These are phyloP conservation scores for Coemansia sp. DNA, from an alignment of 192 early-diverging fungal genomes.

Conservation along the genomic window DNA sequence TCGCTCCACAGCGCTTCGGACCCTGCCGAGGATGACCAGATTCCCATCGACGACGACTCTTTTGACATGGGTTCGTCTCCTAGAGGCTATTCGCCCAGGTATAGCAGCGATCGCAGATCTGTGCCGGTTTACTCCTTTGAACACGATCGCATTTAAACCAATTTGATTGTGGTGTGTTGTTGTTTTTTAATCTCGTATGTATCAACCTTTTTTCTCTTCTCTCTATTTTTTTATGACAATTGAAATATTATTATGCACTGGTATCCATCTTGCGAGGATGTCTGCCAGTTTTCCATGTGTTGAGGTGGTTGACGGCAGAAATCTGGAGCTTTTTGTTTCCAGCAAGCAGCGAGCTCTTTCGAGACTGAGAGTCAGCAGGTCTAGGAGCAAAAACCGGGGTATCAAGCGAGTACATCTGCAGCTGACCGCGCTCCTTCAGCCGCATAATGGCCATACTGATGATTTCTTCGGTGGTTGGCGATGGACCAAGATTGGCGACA, in stretches of 20 bases:
- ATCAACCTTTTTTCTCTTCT: not conserved
- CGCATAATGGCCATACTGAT: slow-evolving; percentile 40
- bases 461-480: slow-evolving; percentile 18
- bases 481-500: slow-evolving; percentile 8
- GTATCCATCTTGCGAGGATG: no score
- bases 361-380: not conserved
- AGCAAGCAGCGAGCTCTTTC: not conserved
- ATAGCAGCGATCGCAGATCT: not conserved
- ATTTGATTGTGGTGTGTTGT: no score
- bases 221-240: not conserved
- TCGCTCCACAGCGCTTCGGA: slow-evolving; percentile 9
- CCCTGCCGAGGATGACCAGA: not conserved
- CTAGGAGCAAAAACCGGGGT: slow-evolving; percentile 22
- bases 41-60: not conserved
- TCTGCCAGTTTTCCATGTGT: slow-evolving; percentile 12
- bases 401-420: slow-evolving; percentile 41
- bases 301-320: slow-evolving; percentile 24
- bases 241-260: no score
- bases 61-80: slow-evolving; percentile 2
- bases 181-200: no score
- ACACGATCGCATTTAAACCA: not conserved
- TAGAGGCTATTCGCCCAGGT: not conserved
- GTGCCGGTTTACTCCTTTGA: not conserved
- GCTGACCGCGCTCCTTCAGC: slow-evolving; percentile 23
- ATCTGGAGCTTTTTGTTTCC: slow-evolving; percentile 27